Evolutionary conservation across 441 rosid genomes (phyloP).

Genomic region (Pelargonium cotyledonis): DNA sequence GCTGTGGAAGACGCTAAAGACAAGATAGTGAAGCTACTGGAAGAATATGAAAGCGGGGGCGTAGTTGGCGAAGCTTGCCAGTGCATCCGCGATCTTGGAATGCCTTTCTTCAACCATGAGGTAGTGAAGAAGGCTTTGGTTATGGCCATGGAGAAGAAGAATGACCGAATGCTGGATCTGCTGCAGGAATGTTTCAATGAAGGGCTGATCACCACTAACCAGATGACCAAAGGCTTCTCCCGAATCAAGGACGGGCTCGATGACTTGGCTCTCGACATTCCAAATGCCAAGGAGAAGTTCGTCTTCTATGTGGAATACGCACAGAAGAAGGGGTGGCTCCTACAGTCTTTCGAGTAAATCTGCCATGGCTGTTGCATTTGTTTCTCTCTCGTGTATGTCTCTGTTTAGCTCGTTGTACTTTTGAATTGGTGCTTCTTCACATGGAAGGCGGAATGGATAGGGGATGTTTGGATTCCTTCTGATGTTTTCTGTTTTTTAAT

Average conservation of each 20-base stretch:
- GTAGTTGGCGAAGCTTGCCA: constrained; percentile 93
- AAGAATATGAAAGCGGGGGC: constrained; percentile 89
- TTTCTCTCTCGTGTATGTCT: constrained; percentile 4
- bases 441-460: not conserved
- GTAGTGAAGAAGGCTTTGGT: constrained; percentile 97
- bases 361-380: not conserved
- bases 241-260: constrained; percentile 85
- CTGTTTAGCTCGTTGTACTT: constrained; percentile 5
- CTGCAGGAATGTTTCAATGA: constrained; percentile 75
- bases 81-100: constrained; percentile 91
- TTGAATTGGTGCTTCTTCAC: not conserved
- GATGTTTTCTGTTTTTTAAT: not conserved
- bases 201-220: constrained; percentile 88
- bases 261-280: constrained; percentile 93
- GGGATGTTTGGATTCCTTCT: constrained; percentile 1
- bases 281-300: constrained; percentile 84
- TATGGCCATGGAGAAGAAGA: constrained; percentile 99
- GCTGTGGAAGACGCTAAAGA: constrained; percentile 99
- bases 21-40: constrained; percentile 81
- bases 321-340: constrained; percentile 76
- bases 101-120: constrained; percentile 97
- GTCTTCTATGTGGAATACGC: constrained; percentile 57
- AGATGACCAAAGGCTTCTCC: constrained; percentile 88
- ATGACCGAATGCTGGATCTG: constrained; percentile 75
- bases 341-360: constrained; percentile 39